Percentiles rank a stretch among this genome's conserved stretches.
phyloP scores from a whole-genome alignment of 345 rosid genomes.

The Boechera retrofracta region DNA sequence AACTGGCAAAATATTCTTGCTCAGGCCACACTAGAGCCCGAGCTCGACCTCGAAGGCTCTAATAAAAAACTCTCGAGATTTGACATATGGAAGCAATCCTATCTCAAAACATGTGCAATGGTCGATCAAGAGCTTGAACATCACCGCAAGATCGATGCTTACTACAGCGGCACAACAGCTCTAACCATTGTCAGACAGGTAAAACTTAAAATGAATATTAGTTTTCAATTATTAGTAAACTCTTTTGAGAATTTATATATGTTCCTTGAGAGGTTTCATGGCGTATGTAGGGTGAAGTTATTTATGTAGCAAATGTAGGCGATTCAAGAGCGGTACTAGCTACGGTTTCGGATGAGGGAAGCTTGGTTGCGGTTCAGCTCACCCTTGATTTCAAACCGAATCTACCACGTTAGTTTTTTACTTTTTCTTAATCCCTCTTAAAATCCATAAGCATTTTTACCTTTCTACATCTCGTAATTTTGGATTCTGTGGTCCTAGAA shows the following conservation, averaged over 20 bases:
- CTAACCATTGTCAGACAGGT: conserved; percentile 88
- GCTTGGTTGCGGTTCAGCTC: conserved; percentile 77
- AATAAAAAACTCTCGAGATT: conserved; percentile 59
- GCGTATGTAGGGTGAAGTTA: conserved; percentile 63
- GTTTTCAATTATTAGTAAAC: not conserved
- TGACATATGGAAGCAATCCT: conserved; percentile 82
- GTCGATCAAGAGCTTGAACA: conserved; percentile 82
- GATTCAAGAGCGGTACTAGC: conserved; percentile 96
- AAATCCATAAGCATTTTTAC: not conserved
- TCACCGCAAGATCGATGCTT: conserved; percentile 72
- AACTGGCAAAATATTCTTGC: conserved; percentile 90
- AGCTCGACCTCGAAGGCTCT: conserved; percentile 39
- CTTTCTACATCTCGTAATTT: not conserved
- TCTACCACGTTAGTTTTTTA: conserved; percentile 72
- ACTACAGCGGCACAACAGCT: conserved; percentile 90
- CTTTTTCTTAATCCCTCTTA: conserved; percentile 21
- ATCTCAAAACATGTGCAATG: conserved; percentile 74
- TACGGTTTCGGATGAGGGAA: conserved; percentile 77
- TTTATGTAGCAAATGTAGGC: conserved; percentile 81
- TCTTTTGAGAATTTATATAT: not conserved
- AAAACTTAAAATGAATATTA: not conserved
- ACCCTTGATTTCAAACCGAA: conserved; percentile 91
- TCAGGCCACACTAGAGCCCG: conserved; percentile 57
- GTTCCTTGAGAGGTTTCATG: conserved; percentile 36
- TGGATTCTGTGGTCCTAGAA: not conserved